Evolutionary conservation across 495 filamentous ascomycete species (phyloP).

Genomic region (Aspergillus campestris): DNA sequence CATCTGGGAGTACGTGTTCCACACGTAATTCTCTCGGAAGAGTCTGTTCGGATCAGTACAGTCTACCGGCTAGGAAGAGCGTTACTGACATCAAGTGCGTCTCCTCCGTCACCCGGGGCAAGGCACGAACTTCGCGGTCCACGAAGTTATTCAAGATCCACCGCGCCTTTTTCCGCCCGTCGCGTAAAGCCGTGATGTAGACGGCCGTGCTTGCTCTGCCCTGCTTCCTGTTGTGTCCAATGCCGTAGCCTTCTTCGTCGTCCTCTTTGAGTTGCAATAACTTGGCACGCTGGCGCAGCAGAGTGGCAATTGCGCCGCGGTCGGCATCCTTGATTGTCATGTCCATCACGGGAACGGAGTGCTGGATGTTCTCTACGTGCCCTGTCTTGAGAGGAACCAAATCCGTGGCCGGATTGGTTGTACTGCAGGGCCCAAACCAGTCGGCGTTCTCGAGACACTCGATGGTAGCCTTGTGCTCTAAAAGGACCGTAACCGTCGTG

Average conservation of each 20-base stretch:
- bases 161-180: constrained; percentile 1
- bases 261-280: constrained; percentile 1
- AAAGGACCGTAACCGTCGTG: constrained; percentile 3
- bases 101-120: constrained; percentile 5
- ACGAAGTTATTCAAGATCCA: constrained; percentile 4
- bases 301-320: not conserved
- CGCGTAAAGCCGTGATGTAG: not conserved
- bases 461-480: constrained; percentile 8
- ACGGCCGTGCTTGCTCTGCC: constrained; percentile 3
- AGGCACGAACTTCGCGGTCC: not conserved
- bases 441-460: constrained; percentile 5
- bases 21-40: constrained; percentile 8
- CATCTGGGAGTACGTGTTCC: constrained; percentile 7
- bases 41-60: not conserved
- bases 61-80: not conserved
- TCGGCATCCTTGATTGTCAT: constrained; percentile 2
- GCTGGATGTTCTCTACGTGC: not conserved
- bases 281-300: constrained; percentile 1
- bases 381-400: not conserved
- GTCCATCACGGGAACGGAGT: constrained; percentile 5
- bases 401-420: not conserved
- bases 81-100: constrained; percentile 8
- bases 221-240: not conserved
- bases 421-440: constrained; percentile 11
- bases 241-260: not conserved